Evolutionary conservation across 1,139 yeast species (phyloP).

Genomic region (Wickerhamomyces sp.): DNA sequence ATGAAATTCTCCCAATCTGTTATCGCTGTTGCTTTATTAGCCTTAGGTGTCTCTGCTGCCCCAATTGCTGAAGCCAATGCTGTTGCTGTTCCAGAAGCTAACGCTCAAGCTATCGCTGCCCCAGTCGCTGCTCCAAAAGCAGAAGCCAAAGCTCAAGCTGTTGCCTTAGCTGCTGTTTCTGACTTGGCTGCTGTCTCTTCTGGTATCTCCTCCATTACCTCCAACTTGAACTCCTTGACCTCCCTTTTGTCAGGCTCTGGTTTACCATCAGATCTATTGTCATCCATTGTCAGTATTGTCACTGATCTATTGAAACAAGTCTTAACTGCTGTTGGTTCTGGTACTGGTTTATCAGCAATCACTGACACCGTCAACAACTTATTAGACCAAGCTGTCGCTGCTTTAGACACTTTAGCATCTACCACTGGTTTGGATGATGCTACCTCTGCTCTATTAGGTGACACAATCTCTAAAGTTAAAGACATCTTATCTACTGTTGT

Average conservation of each 20-base stretch:
- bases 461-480: conserved; percentile 2
- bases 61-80: conserved; percentile 14
- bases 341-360: conserved; percentile 4
- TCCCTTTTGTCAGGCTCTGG: conserved; percentile 1
- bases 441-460: conserved; percentile 1
- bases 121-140: conserved; percentile 23
- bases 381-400: neutral
- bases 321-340: conserved; percentile 2
- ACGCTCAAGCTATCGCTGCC: conserved; percentile 19
- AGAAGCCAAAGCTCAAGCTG: conserved; percentile 10
- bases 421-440: conserved; percentile 5
- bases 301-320: neutral
- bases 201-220: neutral
- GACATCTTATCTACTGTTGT: conserved; percentile 3
- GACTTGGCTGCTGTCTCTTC: neutral
- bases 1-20: conserved; percentile 17
- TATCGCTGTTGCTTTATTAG: conserved; percentile 9
- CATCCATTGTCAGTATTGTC: neutral
- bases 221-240: conserved; percentile 1
- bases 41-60: conserved; percentile 13
- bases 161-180: conserved; percentile 3
- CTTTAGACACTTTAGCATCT: neutral
- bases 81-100: conserved; percentile 9
- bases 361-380: conserved; percentile 3
- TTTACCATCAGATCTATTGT: conserved; percentile 4